These are phyloP conservation scores for Trametes pubescens DNA, from an alignment of 1,284 basidiomycete genomes.

Conservation along the genomic window DNA sequence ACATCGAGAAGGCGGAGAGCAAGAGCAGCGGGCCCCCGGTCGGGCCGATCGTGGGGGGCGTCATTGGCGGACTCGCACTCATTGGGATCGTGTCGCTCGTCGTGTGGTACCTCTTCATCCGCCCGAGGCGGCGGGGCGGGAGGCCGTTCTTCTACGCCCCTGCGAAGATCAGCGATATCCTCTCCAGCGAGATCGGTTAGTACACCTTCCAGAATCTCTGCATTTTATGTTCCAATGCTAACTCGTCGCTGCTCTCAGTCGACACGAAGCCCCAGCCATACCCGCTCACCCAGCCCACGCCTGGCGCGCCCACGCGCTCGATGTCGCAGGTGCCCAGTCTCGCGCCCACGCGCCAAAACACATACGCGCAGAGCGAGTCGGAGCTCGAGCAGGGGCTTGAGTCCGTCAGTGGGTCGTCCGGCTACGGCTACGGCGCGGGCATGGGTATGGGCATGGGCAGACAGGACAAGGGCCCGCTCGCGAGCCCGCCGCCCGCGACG, in stretches of 20 bases:
- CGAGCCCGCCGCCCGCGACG: constrained; percentile 19
- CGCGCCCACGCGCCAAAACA: background rate
- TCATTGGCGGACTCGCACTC: constrained; percentile 17
- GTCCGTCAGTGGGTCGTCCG: background rate
- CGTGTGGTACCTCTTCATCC: constrained; percentile 17
- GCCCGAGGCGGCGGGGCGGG: constrained; percentile 15
- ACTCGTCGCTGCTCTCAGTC: background rate
- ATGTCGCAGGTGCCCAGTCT: background rate
- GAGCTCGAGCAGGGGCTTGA: background rate
- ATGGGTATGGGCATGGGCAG: constrained; percentile 12
- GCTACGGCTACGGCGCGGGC: constrained; percentile 6
- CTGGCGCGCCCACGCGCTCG: background rate
- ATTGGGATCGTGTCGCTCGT: constrained; percentile 8
- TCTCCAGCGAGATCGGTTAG: constrained; percentile 8
- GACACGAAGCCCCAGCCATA: constrained; percentile 2
- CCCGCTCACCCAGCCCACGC: background rate
- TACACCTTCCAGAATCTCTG: background rate
- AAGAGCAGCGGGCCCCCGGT: constrained; percentile 3
- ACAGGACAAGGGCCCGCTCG: constrained; percentile 23
- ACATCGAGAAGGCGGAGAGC: background rate
- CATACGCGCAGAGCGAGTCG: background rate
- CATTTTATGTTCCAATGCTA: background rate
- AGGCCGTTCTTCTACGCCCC: constrained; percentile 20
- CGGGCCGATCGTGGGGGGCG: constrained; percentile 17
- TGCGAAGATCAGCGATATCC: constrained; percentile 18